Conservation (phyloP, 116 monocot genomes). For the Phalaenopsis hybrid region DNA sequence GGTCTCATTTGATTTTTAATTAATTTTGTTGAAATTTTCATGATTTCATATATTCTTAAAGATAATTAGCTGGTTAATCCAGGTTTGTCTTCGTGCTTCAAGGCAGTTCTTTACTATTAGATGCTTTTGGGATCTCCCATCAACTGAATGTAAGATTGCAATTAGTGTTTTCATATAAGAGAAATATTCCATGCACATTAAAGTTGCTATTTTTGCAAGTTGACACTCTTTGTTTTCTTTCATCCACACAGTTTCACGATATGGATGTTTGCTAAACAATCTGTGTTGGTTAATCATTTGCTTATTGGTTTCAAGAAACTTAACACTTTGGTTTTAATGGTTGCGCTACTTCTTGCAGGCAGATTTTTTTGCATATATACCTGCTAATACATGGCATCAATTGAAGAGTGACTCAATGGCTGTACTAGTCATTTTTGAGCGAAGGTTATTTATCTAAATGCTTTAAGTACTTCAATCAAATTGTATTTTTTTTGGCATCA, state of each 20-base stretch:
- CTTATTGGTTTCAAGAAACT: neutral
- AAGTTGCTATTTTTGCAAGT: neutral
- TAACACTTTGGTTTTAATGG: neutral
- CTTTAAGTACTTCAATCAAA: neutral
- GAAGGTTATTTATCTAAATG: slow-evolving; percentile 28
- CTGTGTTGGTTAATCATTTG: neutral
- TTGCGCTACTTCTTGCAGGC: slow-evolving; percentile 32
- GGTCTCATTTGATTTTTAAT: neutral
- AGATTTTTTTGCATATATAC: slow-evolving; percentile 73
- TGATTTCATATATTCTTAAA: neutral
- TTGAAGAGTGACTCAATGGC: slow-evolving; percentile 28
- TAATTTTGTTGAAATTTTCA: neutral
- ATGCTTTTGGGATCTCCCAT: slow-evolving; percentile 34
- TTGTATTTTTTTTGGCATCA: neutral
- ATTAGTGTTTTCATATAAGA: neutral
- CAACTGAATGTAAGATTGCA: slow-evolving; percentile 37
- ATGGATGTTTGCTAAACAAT: neutral
- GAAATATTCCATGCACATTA: neutral
- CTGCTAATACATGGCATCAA: slow-evolving; percentile 44
- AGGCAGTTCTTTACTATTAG: slow-evolving; percentile 34
- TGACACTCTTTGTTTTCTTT: neutral
- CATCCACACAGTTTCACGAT: neutral
- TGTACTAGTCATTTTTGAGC: slow-evolving; percentile 60
- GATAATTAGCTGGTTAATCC: slow-evolving; percentile 11
- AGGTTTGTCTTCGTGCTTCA: slow-evolving; percentile 78